phyloP scores from a whole-genome alignment of 352 stramenopile species.

The Thalassiosira mediterranea region DNA sequence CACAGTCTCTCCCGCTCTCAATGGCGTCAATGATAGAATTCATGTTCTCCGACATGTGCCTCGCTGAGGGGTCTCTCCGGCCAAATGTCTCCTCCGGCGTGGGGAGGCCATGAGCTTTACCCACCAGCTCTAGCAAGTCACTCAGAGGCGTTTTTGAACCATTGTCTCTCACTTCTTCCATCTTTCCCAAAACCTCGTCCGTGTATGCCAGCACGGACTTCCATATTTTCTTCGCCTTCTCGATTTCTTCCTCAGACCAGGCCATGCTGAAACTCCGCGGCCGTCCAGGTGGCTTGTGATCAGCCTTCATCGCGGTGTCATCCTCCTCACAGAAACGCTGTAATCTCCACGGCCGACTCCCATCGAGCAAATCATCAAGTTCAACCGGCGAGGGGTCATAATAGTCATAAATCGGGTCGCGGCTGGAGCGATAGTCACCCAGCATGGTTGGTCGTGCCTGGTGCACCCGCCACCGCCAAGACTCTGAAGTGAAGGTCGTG shows the following conservation, averaged over 20 bases:
- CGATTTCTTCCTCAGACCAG: slow-evolving; percentile 51
- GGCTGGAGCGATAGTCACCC: slow-evolving; percentile 44
- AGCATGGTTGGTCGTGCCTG: slow-evolving; percentile 53
- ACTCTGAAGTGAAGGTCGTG: slow-evolving; percentile 59
- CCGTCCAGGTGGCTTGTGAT: slow-evolving; percentile 6
- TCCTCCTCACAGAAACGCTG: slow-evolving; percentile 15
- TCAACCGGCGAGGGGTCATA: slow-evolving; percentile 37
- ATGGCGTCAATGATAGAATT: slow-evolving; percentile 65
- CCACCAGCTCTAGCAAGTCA: slow-evolving; percentile 51
- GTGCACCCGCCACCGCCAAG: slow-evolving; percentile 58
- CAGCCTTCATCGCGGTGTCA: slow-evolving; percentile 2
- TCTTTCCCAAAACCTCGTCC: slow-evolving; percentile 34
- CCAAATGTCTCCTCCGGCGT: slow-evolving; percentile 66
- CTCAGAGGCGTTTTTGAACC: slow-evolving; percentile 33
- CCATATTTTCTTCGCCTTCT: slow-evolving; percentile 62
- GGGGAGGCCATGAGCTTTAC: slow-evolving; percentile 57
- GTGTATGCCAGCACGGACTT: slow-evolving; percentile 54
- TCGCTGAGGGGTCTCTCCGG: slow-evolving; percentile 56
- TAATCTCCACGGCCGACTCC: slow-evolving; percentile 41
- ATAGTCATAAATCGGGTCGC: slow-evolving; percentile 50
- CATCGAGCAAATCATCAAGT: slow-evolving; percentile 25
- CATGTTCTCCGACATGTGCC: slow-evolving; percentile 66
- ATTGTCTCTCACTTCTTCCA: slow-evolving; percentile 22
- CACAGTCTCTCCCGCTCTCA: slow-evolving; percentile 55
- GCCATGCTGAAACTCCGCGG: slow-evolving; percentile 42